Evolutionary conservation across 768 basidiomycete genomes (phyloP).

Genomic region (Artomyces pyxidatus): DNA sequence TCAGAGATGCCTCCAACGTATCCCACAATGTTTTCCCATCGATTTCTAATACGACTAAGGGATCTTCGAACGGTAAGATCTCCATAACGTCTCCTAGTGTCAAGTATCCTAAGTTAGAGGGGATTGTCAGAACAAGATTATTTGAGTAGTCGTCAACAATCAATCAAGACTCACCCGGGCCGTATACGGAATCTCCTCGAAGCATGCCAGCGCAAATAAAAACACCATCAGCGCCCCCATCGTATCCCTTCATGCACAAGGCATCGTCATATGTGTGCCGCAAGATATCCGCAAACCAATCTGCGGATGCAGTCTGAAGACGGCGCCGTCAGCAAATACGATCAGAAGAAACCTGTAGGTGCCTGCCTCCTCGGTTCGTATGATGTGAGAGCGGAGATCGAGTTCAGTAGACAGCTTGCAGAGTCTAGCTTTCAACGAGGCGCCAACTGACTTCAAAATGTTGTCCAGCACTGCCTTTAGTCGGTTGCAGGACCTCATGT

Average conservation of each 20-base stretch:
- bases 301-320: slow-evolving; percentile 54
- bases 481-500: slow-evolving; percentile 32
- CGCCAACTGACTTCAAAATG: slow-evolving; percentile 60
- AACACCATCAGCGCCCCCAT: slow-evolving; percentile 68
- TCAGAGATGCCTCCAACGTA: slow-evolving; percentile 62
- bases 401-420: slow-evolving; percentile 62
- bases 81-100: slow-evolving; percentile 84
- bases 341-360: too few relatives aligned
- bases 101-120: slow-evolving; percentile 43
- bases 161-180: slow-evolving; percentile 57
- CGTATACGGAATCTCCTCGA: slow-evolving; percentile 79
- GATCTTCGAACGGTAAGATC: slow-evolving; percentile 85
- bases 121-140: not conserved
- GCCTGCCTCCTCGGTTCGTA: slow-evolving; percentile 66
- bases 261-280: slow-evolving; percentile 77
- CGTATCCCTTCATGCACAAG: slow-evolving; percentile 41
- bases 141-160: too few relatives aligned
- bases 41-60: slow-evolving; percentile 71
- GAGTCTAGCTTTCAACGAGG: slow-evolving; percentile 64
- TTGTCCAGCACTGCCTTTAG: slow-evolving; percentile 53
- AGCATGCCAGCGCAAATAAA: slow-evolving; percentile 79
- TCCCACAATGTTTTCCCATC: slow-evolving; percentile 77
- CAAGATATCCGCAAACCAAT: slow-evolving; percentile 84
- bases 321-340: not conserved
- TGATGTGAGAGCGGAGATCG: slow-evolving; percentile 66